Conservation (phyloP, 768 basidiomycete genomes). For the Naganishia friedmannii region DNA sequence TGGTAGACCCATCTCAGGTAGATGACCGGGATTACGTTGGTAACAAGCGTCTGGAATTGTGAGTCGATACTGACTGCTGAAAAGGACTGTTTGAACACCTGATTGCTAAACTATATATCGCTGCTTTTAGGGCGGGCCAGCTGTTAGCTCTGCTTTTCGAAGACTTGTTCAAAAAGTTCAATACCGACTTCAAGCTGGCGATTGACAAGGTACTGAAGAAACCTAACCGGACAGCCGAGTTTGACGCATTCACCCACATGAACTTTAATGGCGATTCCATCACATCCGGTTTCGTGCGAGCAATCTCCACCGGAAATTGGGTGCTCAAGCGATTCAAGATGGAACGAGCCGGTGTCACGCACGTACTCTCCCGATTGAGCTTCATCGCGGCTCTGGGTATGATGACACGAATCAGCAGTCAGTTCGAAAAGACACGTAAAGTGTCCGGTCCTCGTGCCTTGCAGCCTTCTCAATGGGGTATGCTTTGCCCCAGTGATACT, state of each 20-base stretch:
- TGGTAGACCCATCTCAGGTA: constrained; percentile 93
- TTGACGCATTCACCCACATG: constrained; percentile 85
- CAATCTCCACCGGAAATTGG: constrained; percentile 99
- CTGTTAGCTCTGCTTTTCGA: constrained; percentile 92
- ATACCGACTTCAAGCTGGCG: constrained; percentile 85
- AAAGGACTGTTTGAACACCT: constrained; percentile 27
- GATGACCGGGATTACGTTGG: constrained; percentile 99
- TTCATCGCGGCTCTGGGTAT: constrained; percentile 98
- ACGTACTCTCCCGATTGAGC: constrained; percentile 88
- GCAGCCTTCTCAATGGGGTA: constrained; percentile 98
- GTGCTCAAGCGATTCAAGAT: constrained; percentile 98
- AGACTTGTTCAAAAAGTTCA: constrained; percentile 98
- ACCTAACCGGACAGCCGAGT: constrained; percentile 86
- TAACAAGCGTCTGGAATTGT: constrained; percentile 97
- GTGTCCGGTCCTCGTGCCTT: constrained; percentile 95
- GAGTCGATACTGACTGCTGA: constrained; percentile 49
- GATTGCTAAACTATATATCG: constrained; percentile 15
- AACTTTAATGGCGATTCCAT: constrained; percentile 94
- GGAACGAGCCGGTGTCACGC: constrained; percentile 97
- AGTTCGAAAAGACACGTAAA: constrained; percentile 99
- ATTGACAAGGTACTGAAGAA: constrained; percentile 98
- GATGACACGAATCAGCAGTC: constrained; percentile 99
- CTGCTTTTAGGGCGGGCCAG: constrained; percentile 76
- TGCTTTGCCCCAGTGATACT: constrained; percentile 95
- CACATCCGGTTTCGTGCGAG: constrained; percentile 90